Conservation (phyloP, 225 moss, liverwort and hornwort genomes). For the Takakia lepidozioides region DNA sequence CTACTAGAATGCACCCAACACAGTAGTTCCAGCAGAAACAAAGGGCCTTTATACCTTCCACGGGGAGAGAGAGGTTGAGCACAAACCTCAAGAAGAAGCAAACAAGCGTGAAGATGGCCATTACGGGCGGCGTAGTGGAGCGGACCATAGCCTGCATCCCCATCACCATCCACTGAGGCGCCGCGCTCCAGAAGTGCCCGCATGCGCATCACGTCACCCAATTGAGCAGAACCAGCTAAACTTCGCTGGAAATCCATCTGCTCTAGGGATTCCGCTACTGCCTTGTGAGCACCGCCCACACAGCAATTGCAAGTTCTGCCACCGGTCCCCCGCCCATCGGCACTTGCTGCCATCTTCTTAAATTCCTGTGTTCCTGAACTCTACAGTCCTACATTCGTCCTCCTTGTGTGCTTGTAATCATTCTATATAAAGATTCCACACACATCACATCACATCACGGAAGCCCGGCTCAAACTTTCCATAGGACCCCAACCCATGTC, state of each 20-base stretch:
- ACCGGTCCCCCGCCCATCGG: too few species aligned
- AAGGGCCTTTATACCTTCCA: too few species aligned
- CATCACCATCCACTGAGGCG: constrained; percentile 37
- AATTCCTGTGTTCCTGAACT: too few species aligned
- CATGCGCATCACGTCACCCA: constrained; percentile 45
- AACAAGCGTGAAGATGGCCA: constrained; percentile 59
- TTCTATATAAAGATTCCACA: too few species aligned
- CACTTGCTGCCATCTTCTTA: too few species aligned
- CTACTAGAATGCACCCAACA: too few species aligned
- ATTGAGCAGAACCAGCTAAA: constrained; percentile 58
- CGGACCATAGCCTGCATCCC: constrained; percentile 37
- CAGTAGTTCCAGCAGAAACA: too few species aligned
- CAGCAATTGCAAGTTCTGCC: constrained; percentile 53
- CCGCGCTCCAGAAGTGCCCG: constrained; percentile 36
- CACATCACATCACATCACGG: too few species aligned
- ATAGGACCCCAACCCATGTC: too few species aligned
- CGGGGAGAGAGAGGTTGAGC: not conserved
- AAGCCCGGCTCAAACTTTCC: too few species aligned
- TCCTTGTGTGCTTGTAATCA: too few species aligned
- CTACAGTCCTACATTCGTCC: too few species aligned
- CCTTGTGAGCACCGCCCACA: constrained; percentile 28
- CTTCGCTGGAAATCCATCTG: constrained; percentile 69
- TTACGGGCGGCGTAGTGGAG: constrained; percentile 65
- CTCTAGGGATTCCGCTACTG: constrained; percentile 38
- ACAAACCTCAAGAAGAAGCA: constrained; percentile 55